Percentiles rank a stretch among this genome's conserved stretches.
These are phyloP conservation scores for Xerocomus nothofagi DNA, from an alignment of 1,284 basidiomycete species.

Conservation along the genomic window DNA sequence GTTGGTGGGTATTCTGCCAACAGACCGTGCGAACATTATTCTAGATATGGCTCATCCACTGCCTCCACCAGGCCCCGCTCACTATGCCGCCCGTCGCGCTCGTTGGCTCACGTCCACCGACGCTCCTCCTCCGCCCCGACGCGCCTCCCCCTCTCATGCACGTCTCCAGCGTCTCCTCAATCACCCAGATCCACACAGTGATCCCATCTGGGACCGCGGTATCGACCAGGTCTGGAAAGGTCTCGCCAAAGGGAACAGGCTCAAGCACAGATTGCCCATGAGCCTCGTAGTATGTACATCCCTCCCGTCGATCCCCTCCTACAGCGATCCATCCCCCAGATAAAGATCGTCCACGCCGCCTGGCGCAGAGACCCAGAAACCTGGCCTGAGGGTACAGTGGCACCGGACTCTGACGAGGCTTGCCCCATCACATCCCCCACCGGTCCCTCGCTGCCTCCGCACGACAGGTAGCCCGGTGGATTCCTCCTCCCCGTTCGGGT, in stretches of 20 bases:
- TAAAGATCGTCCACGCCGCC: slow-evolving; percentile 67
- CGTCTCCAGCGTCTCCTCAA: slow-evolving; percentile 57
- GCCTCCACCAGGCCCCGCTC: slow-evolving; percentile 61
- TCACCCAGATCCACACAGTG: slow-evolving; percentile 46
- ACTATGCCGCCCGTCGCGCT: slow-evolving; percentile 59
- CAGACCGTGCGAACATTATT: slow-evolving; percentile 21
- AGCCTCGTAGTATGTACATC: slow-evolving; percentile 53
- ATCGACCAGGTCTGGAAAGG: slow-evolving; percentile 64
- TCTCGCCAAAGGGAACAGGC: slow-evolving; percentile 52
- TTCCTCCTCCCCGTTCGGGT: too few species aligned
- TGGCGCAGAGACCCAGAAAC: slow-evolving; percentile 70
- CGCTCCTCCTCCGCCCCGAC: slow-evolving; percentile 16
- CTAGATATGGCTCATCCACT: slow-evolving; percentile 35
- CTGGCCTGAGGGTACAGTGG: slow-evolving; percentile 62
- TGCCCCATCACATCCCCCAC: neutral
- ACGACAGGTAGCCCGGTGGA: too few species aligned
- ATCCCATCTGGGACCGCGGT: slow-evolving; percentile 56
- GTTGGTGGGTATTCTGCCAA: neutral
- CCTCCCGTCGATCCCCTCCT: slow-evolving; percentile 6
- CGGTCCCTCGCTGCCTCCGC: neutral
- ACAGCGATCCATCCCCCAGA: slow-evolving; percentile 39
- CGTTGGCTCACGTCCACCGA: slow-evolving; percentile 51
- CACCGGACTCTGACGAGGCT: slow-evolving; percentile 56
- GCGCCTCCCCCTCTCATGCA: slow-evolving; percentile 40
- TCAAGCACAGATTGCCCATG: slow-evolving; percentile 62